These are phyloP conservation scores for Strobilomyces dryophilus DNA, from an alignment of 768 basidiomycete species.

Conservation along the genomic window DNA sequence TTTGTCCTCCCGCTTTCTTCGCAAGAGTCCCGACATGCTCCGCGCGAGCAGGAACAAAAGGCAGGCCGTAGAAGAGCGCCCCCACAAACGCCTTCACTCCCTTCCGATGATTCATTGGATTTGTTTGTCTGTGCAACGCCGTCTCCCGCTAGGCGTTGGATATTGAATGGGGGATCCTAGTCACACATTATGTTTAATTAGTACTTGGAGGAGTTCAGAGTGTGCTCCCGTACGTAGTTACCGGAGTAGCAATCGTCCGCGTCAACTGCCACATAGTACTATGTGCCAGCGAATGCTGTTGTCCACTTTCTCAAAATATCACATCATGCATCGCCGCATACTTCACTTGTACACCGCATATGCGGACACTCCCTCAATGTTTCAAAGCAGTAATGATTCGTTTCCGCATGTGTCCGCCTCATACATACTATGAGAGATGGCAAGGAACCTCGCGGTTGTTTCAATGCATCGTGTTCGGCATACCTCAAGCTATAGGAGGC, in stretches of 20 bases:
- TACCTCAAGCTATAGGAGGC: no score
- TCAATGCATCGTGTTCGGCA: conserved; percentile 1
- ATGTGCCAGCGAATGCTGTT: no score
- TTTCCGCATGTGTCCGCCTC: conserved; percentile 20
- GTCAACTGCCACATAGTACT: no score
- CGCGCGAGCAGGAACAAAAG: conserved; percentile 9
- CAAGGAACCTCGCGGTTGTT: not conserved
- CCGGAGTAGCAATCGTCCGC: no score
- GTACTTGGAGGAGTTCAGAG: not conserved
- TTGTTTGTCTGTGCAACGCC: conserved; percentile 39
- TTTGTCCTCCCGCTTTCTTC: conserved; percentile 4
- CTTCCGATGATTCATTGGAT: conserved; percentile 49
- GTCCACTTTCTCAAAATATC: not conserved
- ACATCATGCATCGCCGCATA: not conserved
- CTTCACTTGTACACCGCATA: no score
- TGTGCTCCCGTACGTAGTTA: not conserved
- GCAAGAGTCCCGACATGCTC: conserved; percentile 1
- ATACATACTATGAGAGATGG: conserved; percentile 9
- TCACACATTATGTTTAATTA: not conserved
- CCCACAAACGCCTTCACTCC: conserved; percentile 8
- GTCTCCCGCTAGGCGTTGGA: conserved; percentile 25
- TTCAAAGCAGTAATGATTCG: not conserved
- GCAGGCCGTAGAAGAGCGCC: not conserved
- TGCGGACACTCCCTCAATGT: no score
- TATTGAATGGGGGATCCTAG: not conserved